These are phyloP conservation scores for Lasiodiplodia sp. DNA, from an alignment of 2,329 filamentous ascomycete species.

Conservation along the genomic window DNA sequence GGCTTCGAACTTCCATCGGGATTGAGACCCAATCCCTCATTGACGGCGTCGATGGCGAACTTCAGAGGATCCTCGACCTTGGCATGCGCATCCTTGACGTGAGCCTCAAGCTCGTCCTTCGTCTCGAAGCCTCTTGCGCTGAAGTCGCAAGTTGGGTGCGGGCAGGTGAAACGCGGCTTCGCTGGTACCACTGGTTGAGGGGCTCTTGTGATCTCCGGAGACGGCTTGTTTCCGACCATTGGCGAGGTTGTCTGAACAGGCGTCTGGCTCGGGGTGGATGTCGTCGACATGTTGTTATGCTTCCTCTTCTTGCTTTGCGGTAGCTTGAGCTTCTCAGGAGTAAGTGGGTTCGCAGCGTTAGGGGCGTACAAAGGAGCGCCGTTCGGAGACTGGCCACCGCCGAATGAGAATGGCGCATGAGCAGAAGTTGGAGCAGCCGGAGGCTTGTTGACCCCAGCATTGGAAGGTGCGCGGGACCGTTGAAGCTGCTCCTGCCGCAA, in stretches of 20 bases:
- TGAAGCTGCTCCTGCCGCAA: slow-evolving; percentile 49
- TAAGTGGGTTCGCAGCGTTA: slow-evolving; percentile 60
- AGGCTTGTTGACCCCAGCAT: slow-evolving; percentile 47
- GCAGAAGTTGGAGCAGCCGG: slow-evolving; percentile 58
- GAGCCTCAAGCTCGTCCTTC: slow-evolving; percentile 61
- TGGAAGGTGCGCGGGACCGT: slow-evolving; percentile 39
- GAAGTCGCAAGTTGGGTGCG: slow-evolving; percentile 59
- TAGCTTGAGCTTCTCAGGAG: slow-evolving; percentile 64
- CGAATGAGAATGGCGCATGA: slow-evolving; percentile 60
- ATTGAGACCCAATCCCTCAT: slow-evolving; percentile 57
- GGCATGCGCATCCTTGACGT: slow-evolving; percentile 61
- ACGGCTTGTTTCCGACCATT: slow-evolving; percentile 47
- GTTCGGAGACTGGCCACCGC: slow-evolving; percentile 60
- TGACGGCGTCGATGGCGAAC: slow-evolving; percentile 63
- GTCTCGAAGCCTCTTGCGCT: slow-evolving; percentile 62
- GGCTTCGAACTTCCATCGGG: slow-evolving; percentile 53
- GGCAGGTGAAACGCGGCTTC: slow-evolving; percentile 61
- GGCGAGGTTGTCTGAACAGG: slow-evolving; percentile 51
- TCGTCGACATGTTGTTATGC: slow-evolving; percentile 52
- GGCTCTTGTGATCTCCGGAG: slow-evolving; percentile 57
- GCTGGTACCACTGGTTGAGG: slow-evolving; percentile 49
- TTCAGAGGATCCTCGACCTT: slow-evolving; percentile 62
- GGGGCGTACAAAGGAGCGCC: slow-evolving; percentile 61
- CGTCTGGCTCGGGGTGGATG: slow-evolving; percentile 38
- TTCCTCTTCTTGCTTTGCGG: slow-evolving; percentile 65